Base-by-base conservation (phyloP, 805 yeast genomes). In the Ogataea zsoltii region DNA sequence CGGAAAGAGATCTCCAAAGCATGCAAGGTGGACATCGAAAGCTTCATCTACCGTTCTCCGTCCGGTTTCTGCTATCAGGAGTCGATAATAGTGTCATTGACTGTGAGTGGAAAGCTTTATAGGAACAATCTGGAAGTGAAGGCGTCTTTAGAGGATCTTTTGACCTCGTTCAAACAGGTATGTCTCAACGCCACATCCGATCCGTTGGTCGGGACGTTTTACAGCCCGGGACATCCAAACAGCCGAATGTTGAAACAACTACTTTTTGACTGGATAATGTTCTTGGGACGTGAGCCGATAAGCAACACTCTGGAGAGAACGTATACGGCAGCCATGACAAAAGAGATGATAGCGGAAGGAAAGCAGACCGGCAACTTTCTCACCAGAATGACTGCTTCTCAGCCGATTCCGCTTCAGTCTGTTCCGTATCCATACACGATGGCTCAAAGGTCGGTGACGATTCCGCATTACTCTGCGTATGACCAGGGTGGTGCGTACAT, bases 71-170 rank as follows among this genome's bases (percentile, higher is more conserved):
- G 28, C 17, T 37, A 37, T 15, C 23, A 26, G 3, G 32, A 37
- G 14, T 37, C 40, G 14, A 16, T 37, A 19, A 14, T 37, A 16
- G 14, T 52, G 1, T 42, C 56, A 7, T n/a, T 49, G 31, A 16
- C 42, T 3, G 29, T 51, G 13, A 46, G 41, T 25, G 48, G 49
- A 1, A 49, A 45, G n/a, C 14, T 26, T 9, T 54, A 38, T 29
- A 16, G 30, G 13, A 44, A 37, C 1, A n/a, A 3, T 3, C 17
- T 47, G 39, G 53, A 54, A 16, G 17, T 44, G 18, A 49, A 16
- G 2, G 52, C 50, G 16, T 7, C 31, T 7, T 12, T 25, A 18
- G 31, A 25, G 30, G 31, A 23, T 4, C 18, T 13, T n/a, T 10
- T 4, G 4, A 11, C 12, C 2, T 15, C 38, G 13, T 15, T 16